Conservation (phyloP, 139 green algal species). For the Chlamydomonas asymmetrica region DNA sequence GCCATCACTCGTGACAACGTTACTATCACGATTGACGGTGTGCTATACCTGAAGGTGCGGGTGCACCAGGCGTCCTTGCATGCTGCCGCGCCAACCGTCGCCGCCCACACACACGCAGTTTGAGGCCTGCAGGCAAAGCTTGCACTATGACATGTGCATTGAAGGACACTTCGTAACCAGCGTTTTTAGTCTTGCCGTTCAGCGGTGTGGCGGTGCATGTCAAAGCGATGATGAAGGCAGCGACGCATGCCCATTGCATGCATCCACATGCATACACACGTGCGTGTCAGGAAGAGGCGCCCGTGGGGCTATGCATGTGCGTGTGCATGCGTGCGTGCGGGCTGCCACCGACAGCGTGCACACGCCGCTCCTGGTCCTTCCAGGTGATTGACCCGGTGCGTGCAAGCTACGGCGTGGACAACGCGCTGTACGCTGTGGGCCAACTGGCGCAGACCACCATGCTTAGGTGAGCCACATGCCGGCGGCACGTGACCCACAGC, state of each 20-base stretch:
- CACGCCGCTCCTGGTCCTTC: neutral
- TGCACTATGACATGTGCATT: no score
- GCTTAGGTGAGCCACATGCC: slow-evolving; percentile 61
- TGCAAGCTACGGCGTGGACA: slow-evolving; percentile 94
- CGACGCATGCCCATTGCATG: no score
- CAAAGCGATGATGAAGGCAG: no score
- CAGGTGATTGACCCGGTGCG: slow-evolving; percentile 86
- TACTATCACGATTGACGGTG: slow-evolving; percentile 93
- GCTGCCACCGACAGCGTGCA: neutral
- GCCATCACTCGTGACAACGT: slow-evolving; percentile 99
- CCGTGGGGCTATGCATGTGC: neutral
- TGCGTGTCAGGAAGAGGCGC: no score
- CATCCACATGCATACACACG: no score
- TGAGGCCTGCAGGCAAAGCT: no score
- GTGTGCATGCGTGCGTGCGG: neutral
- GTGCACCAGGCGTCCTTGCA: neutral
- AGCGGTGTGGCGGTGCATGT: no score
- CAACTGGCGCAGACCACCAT: slow-evolving; percentile 97
- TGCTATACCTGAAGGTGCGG: slow-evolving; percentile 91
- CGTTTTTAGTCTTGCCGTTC: neutral
- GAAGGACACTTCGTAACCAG: neutral
- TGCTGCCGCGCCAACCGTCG: no score
- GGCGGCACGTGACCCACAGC: no score
- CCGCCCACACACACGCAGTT: no score
- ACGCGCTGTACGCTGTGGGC: slow-evolving; percentile 87